Base-by-base conservation (phyloP, 305 asterid species). In the Rubia balearica region DNA sequence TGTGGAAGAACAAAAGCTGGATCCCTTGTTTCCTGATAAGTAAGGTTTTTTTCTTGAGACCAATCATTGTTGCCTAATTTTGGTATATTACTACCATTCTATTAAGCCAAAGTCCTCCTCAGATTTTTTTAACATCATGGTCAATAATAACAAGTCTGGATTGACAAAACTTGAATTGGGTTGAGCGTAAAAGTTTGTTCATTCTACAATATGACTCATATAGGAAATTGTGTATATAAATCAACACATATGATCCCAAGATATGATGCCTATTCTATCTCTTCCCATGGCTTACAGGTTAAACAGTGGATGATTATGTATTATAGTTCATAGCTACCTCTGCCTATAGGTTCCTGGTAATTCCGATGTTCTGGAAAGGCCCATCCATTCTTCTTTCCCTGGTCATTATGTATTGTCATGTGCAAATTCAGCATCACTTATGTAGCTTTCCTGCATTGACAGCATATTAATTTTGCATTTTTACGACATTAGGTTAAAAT, bases 1-100 rank as follows among this genome's bases (percentile, higher is more conserved):
- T 67, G 90, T 89, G 81, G 96, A 89, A 84, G 96, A 86, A 77
- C 90, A 85, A 71, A 77, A 73, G 73, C 77, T 91, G 76, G 95
- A 89, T 74, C 92, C 88, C 2, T 79, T 89, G 55, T 72, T 40
- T 77, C 75, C 85, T n/a, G 71, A 78, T 74, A 82, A 80, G 96
- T 89, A 89, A 49, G 86, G 19, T n/a, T n/a, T 68, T 65, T 76
- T 61, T 24, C 71, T 48, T 12, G 27, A 65, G 36, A n/a, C 48
- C 62, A 66, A 59, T 70, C 19, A 73, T 67, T 60, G 63, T 68
- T 57, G 57, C 66, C 61, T 6, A 46, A n/a, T 43, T 55, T 61
- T 65, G 64, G 17, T 16, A 51, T 71, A 21, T 11, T 36, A 1
- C 13, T 51, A 16, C 11, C 17, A 65, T 48, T 27, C 6, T 59